Base-by-base conservation (phyloP, 208 protist species). In the Crithidia mellificae region DNA sequence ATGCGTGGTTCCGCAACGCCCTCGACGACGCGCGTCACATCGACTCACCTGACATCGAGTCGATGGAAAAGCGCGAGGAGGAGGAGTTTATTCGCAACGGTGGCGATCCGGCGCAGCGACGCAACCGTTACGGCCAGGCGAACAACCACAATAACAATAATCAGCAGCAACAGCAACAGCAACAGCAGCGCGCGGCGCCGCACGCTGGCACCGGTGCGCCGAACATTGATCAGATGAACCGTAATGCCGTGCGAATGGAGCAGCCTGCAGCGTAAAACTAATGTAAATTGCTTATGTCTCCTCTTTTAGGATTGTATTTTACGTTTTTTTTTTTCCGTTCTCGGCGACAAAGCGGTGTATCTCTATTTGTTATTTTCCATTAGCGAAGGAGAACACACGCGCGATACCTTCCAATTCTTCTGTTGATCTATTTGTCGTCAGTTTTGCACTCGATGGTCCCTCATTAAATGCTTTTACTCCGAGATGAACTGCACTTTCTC, bases 1-100 rank as follows among this genome's bases (percentile, higher is more conserved):
- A 81, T 3, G 54, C 72, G 24, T 92, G 87, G 84, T 92, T 88
- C 61, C 59, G 55, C 22, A 56, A 51, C 22, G 83, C 81, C 12
- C 56, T 90, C 15, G 63, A 88, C 8, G 63, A 81, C 63, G 76
- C 68, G 8, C 39, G 32, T 20, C 41, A 39, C 19, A 81, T 90
- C 24, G 22, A 50, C 2, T 90, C 84, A 19, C 87, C 87, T 0
- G 76, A 92, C 57, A 50, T 92, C 46, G 55, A 62, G 7, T 27
- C 57, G 12, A 63, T 92, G 20, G 81, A 90, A 41, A 68, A 64
- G 55, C 34, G 46, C 6, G 82, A 89, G 25, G 83, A 74, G 49
- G 64, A 59, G 15, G 73, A 79, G 66, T 66, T 68, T 25, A 32
- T 72, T 14, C 63, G 61, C 39, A 63, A 68, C 57, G 64, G 54